phyloP scores from a whole-genome alignment of 1,284 basidiomycete species.

The Cerioporus squamosus region DNA sequence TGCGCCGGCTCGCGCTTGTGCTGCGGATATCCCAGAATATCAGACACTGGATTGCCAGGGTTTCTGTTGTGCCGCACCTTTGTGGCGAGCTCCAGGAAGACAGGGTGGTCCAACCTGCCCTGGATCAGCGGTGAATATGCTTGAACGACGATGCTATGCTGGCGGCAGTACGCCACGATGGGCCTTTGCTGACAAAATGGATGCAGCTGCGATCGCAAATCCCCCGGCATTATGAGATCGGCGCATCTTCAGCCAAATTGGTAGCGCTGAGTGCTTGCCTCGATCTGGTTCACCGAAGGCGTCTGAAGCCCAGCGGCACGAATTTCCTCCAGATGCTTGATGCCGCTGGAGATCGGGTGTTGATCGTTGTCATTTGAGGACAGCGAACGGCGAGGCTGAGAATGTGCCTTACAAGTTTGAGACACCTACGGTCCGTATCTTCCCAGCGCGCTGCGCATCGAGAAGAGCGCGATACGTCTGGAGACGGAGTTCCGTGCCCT shows the following conservation, averaged over 20 bases:
- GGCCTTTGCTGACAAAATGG: slow-evolving; percentile 83
- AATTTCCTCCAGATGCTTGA: slow-evolving; percentile 83
- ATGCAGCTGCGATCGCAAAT: slow-evolving; percentile 58
- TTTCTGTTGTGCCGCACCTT: slow-evolving; percentile 40
- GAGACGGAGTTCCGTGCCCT: slow-evolving; percentile 46
- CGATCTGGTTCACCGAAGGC: slow-evolving; percentile 86
- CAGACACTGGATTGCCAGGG: neutral
- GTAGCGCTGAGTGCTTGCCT: slow-evolving; percentile 45
- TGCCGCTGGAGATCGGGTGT: slow-evolving; percentile 46
- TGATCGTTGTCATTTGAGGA: neutral
- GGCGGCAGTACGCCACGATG: slow-evolving; percentile 78
- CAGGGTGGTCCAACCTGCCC: slow-evolving; percentile 47
- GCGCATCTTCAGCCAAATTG: neutral
- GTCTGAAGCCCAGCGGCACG: slow-evolving; percentile 57
- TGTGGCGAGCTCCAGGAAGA: slow-evolving; percentile 45
- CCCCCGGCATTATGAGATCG: neutral
- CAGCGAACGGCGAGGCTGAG: neutral
- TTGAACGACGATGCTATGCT: slow-evolving; percentile 73
- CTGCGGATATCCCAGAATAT: slow-evolving; percentile 30
- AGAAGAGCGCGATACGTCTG: slow-evolving; percentile 51
- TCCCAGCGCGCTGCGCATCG: slow-evolving; percentile 52
- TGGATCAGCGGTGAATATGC: slow-evolving; percentile 62
- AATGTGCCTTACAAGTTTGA: slow-evolving; percentile 59
- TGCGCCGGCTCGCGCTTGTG: slow-evolving; percentile 57
- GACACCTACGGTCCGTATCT: slow-evolving; percentile 61